Percentiles rank a stretch among this genome's conserved stretches.
phyloP scores from a whole-genome alignment of 257 asterid species.

The Apocynum venetum region DNA sequence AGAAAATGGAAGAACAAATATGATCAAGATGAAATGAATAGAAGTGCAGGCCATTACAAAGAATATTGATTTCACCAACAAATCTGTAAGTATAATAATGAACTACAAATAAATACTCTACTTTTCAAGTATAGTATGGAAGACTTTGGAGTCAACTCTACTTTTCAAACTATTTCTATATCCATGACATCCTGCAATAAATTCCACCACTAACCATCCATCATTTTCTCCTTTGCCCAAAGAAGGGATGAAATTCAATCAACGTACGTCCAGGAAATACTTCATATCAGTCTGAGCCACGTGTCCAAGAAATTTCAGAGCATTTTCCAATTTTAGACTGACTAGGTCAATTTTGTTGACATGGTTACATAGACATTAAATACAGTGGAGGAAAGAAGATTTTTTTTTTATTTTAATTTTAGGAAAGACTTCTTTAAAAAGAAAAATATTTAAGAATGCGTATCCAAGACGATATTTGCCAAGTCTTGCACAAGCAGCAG shows the following conservation, averaged over 20 bases:
- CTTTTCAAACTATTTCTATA: neutral
- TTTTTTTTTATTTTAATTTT: no score
- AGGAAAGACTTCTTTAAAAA: no score
- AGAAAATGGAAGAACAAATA: conserved; percentile 3
- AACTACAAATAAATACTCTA: neutral
- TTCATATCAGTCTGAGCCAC: neutral
- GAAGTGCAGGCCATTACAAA: conserved; percentile 1
- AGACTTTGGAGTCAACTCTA: neutral
- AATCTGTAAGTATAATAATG: neutral
- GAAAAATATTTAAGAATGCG: no score
- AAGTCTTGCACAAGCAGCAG: no score
- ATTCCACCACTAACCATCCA: neutral
- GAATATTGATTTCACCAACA: neutral
- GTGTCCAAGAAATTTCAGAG: neutral
- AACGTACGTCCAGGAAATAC: neutral
- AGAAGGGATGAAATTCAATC: neutral
- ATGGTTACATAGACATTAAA: no score
- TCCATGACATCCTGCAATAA: neutral
- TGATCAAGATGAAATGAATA: neutral
- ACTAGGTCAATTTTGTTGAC: neutral
- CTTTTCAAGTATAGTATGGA: neutral
- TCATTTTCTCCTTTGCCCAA: neutral
- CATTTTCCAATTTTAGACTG: neutral
- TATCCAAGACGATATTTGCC: no score
- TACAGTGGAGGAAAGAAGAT: no score